Conservation (phyloP, 768 basidiomycete species). For the Hypholoma sublateritium region DNA sequence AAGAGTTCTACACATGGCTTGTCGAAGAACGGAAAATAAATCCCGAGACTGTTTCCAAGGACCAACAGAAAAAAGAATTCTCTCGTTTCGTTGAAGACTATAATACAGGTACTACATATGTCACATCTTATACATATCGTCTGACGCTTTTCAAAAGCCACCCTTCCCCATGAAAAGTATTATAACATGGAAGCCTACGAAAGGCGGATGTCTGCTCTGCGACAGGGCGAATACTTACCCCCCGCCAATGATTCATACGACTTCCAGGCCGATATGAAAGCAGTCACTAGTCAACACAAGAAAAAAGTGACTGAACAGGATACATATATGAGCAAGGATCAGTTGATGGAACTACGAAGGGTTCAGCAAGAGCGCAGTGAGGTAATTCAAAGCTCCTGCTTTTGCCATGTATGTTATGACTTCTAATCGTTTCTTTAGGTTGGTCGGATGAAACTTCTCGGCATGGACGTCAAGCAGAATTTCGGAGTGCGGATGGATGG, state of each 20-base stretch:
- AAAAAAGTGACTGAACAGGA: constrained; percentile 66
- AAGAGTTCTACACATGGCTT: constrained; percentile 91
- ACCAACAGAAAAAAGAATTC: constrained; percentile 86
- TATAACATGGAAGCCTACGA: constrained; percentile 90
- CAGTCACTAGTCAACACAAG: constrained; percentile 70
- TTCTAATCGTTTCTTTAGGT: constrained; percentile 40
- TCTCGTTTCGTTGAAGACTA: constrained; percentile 79
- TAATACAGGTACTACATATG: constrained; percentile 62
- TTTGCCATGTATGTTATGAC: background rate
- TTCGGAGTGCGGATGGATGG: constrained; percentile 90
- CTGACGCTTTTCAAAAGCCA: constrained; percentile 48
- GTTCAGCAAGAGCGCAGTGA: constrained; percentile 86
- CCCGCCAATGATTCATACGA: constrained; percentile 76
- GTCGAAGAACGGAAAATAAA: constrained; percentile 91
- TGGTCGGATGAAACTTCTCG: constrained; percentile 82
- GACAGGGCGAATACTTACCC: constrained; percentile 81
- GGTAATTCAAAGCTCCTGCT: constrained; percentile 39
- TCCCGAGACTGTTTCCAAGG: constrained; percentile 85
- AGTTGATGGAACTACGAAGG: constrained; percentile 76
- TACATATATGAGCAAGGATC: constrained; percentile 74
- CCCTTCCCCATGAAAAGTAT: constrained; percentile 92
- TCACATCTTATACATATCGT: background rate
- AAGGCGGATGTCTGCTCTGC: constrained; percentile 77
- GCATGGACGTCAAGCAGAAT: constrained; percentile 83
- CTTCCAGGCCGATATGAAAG: constrained; percentile 80